A percentile compares a stretch with the other conserved stretches of the same genome.
phyloP scores from a whole-genome alignment of 169 alveolate genomes.

The Cryptosporidium ubiquitum region DNA sequence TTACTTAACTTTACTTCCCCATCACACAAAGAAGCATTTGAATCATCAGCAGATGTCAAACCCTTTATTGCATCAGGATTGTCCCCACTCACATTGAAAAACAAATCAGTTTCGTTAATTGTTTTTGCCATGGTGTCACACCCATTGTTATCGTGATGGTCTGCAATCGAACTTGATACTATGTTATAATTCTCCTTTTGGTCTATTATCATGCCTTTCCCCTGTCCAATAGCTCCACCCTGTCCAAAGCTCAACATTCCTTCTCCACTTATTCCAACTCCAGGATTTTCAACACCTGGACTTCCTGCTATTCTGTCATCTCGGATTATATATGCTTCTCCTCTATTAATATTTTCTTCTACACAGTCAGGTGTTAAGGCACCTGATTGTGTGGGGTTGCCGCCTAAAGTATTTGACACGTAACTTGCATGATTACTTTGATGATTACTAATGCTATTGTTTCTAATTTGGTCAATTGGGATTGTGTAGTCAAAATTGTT shows the following conservation, averaged over 20 bases:
- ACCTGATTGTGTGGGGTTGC: background rate
- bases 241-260: background rate
- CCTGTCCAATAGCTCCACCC: background rate
- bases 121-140: constrained; percentile 35
- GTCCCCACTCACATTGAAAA: constrained; percentile 15
- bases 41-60: background rate
- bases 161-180: background rate
- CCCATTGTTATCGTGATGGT: background rate
- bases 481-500: background rate
- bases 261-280: background rate
- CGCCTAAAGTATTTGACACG: constrained; percentile 4
- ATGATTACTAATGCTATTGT: background rate
- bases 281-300: background rate
- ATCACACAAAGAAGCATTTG: constrained; percentile 35
- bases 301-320: constrained; percentile 6
- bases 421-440: background rate
- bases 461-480: background rate
- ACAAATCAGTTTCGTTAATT: constrained; percentile 53
- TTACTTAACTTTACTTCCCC: background rate
- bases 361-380: background rate
- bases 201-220: background rate
- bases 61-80: background rate
- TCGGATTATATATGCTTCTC: constrained; percentile 1
- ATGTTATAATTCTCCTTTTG: constrained; percentile 1
- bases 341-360: constrained; percentile 11